phyloP scores from a whole-genome alignment of 1,139 yeast species.

The Taiozyma sp. region DNA sequence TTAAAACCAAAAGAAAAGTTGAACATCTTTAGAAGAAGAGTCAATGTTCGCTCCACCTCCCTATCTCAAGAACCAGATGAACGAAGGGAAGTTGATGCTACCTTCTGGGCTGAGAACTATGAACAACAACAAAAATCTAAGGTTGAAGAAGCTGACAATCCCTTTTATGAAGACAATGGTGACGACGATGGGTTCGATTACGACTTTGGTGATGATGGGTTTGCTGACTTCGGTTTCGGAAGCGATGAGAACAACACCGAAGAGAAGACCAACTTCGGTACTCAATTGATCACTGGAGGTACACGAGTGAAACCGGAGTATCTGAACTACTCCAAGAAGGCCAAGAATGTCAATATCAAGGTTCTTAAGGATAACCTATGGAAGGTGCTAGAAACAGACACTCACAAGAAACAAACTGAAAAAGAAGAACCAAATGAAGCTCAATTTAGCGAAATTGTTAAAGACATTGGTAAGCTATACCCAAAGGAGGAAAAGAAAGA shows the following conservation, averaged over 20 bases:
- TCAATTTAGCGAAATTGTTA: slow-evolving; percentile 41
- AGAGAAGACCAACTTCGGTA: slow-evolving; percentile 25
- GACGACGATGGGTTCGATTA: slow-evolving; percentile 36
- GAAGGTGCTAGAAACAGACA: slow-evolving; percentile 42
- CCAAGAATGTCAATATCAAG: slow-evolving; percentile 82
- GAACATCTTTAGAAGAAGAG: slow-evolving; percentile 26
- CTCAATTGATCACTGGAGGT: slow-evolving; percentile 36
- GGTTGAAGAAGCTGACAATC: slow-evolving; percentile 25
- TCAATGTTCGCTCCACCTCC: slow-evolving; percentile 4
- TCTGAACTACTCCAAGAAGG: slow-evolving; percentile 70
- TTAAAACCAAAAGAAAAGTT: slow-evolving; percentile 51
- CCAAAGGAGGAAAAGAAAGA: slow-evolving; percentile 50
- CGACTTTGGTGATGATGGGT: slow-evolving; percentile 26
- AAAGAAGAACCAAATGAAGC: slow-evolving; percentile 11
- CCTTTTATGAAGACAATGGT: slow-evolving; percentile 22
- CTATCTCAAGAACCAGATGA: slow-evolving; percentile 15
- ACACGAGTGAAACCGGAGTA: slow-evolving; percentile 49
- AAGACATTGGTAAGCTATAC: slow-evolving; percentile 48
- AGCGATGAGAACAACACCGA: slow-evolving; percentile 6
- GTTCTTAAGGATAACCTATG: slow-evolving; percentile 78
- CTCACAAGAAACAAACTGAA: slow-evolving; percentile 2
- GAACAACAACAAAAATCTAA: slow-evolving; percentile 37
- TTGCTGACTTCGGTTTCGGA: slow-evolving; percentile 11
- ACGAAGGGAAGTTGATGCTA: slow-evolving; percentile 48
- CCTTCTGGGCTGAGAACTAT: slow-evolving; percentile 70